Percentiles rank a stretch among this genome's conserved stretches.
Conservation (phyloP, 164 flowering plant species). For the Vitis cinerea region DNA sequence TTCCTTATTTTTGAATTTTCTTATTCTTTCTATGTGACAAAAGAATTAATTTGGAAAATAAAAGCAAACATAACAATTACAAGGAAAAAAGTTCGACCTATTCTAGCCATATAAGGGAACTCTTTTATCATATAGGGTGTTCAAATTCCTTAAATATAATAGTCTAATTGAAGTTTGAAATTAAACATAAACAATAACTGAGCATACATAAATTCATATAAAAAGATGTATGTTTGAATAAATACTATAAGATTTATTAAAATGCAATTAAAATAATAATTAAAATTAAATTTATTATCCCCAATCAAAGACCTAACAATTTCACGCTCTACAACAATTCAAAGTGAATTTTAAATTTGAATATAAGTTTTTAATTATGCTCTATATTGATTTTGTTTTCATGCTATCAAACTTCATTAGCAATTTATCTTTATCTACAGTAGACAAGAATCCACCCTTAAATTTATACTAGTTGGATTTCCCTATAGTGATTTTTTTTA, state of each 20-base stretch:
- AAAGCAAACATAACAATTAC: slow-evolving; percentile 91
- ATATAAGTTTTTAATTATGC: slow-evolving; percentile 68
- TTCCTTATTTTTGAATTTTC: slow-evolving; percentile 20
- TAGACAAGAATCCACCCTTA: slow-evolving; percentile 47
- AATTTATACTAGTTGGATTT: slow-evolving; percentile 63
- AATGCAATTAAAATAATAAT: not conserved
- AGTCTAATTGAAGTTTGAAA: slow-evolving; percentile 74
- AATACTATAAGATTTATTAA: not conserved
- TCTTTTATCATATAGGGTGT: slow-evolving; percentile 41
- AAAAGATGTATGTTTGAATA: not conserved
- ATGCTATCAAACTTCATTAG: no score
- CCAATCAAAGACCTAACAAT: slow-evolving; percentile 80
- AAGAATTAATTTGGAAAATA: slow-evolving; percentile 76
- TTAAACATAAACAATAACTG: slow-evolving; percentile 27
- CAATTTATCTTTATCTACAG: not conserved
- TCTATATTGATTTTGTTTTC: slow-evolving; percentile 40
- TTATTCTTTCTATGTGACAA: slow-evolving; percentile 85
- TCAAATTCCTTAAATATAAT: slow-evolving; percentile 83
- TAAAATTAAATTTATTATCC: slow-evolving; percentile 38
- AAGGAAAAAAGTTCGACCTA: slow-evolving; percentile 86
- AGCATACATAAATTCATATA: slow-evolving; percentile 2
- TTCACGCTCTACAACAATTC: slow-evolving; percentile 95
- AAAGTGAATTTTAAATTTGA: slow-evolving; percentile 89
- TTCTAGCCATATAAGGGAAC: slow-evolving; percentile 33
- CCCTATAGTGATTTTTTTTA: slow-evolving; percentile 45